Conservation (phyloP, 768 basidiomycete genomes). For the Imleria badia region DNA sequence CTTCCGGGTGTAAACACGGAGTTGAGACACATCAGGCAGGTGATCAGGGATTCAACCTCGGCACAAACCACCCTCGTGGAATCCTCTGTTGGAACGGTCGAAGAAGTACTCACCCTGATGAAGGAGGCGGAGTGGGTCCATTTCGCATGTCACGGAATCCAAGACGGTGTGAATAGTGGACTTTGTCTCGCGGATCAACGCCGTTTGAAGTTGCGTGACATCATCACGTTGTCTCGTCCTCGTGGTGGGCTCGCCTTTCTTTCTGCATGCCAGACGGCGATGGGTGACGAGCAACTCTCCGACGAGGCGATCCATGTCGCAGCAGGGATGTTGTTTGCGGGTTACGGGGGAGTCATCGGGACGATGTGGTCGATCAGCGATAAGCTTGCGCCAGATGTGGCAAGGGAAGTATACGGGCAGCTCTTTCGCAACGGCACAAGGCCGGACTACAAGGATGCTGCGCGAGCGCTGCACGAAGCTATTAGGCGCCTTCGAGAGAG, state of each 20-base stretch:
- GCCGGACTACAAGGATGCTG: background rate
- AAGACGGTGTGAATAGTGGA: background rate
- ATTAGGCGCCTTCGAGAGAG: too few relatives aligned
- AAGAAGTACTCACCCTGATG: slow-evolving; percentile 1
- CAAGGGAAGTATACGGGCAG: slow-evolving; percentile 31
- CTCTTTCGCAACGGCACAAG: background rate
- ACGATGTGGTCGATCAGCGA: slow-evolving; percentile 1
- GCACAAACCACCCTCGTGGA: background rate
- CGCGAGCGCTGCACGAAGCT: too few relatives aligned
- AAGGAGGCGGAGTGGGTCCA: background rate
- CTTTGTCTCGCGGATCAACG: background rate
- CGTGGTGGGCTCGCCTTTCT: background rate
- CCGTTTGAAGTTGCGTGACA: background rate
- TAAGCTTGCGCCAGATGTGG: slow-evolving; percentile 32
- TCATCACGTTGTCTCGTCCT: background rate
- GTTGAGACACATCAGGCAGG: slow-evolving; percentile 23
- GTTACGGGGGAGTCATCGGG: slow-evolving; percentile 20
- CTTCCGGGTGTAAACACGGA: slow-evolving; percentile 13
- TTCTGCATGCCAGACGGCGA: background rate
- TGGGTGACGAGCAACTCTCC: background rate
- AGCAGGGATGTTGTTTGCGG: slow-evolving; percentile 38
- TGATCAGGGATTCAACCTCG: background rate
- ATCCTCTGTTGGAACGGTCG: slow-evolving; percentile 8
- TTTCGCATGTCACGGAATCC: background rate
- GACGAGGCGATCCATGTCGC: background rate